Conservation (phyloP, 2,329 filamentous ascomycete species). For the Sporothrix pallida region DNA sequence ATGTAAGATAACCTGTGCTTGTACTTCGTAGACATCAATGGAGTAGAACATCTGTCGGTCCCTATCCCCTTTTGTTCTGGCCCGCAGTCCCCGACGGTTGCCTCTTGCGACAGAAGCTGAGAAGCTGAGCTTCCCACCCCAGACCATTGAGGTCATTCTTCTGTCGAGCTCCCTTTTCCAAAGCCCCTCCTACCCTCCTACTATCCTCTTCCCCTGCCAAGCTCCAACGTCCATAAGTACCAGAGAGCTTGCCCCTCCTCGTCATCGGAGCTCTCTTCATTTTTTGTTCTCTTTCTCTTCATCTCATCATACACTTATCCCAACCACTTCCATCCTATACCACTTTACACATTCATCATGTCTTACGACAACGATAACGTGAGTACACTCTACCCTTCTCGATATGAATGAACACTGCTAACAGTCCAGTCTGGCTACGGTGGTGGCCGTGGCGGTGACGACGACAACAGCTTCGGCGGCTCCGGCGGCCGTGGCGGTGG, state of each 20-base stretch:
- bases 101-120: neutral
- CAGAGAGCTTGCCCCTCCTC: slow-evolving; percentile 17
- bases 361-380: slow-evolving; percentile 52
- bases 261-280: neutral
- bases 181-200: neutral
- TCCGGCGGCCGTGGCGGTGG: slow-evolving; percentile 34
- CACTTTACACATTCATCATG: slow-evolving; percentile 45
- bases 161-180: neutral
- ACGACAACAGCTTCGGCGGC: slow-evolving; percentile 40
- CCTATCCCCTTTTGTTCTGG: neutral
- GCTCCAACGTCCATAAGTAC: slow-evolving; percentile 30
- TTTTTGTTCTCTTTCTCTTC: neutral
- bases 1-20: no score
- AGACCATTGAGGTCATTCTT: slow-evolving; percentile 14
- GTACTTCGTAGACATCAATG: no score
- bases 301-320: neutral
- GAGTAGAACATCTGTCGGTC: neutral
- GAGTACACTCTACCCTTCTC: neutral
- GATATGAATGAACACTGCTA: neutral
- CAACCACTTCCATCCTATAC: slow-evolving; percentile 13
- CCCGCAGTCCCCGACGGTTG: neutral
- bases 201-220: slow-evolving; percentile 9
- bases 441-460: slow-evolving; percentile 26
- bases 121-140: slow-evolving; percentile 3
- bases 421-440: slow-evolving; percentile 34